Evolutionary conservation across 495 filamentous ascomycete species (phyloP).

Genomic region (Paragyromitra xinjiangensis): DNA sequence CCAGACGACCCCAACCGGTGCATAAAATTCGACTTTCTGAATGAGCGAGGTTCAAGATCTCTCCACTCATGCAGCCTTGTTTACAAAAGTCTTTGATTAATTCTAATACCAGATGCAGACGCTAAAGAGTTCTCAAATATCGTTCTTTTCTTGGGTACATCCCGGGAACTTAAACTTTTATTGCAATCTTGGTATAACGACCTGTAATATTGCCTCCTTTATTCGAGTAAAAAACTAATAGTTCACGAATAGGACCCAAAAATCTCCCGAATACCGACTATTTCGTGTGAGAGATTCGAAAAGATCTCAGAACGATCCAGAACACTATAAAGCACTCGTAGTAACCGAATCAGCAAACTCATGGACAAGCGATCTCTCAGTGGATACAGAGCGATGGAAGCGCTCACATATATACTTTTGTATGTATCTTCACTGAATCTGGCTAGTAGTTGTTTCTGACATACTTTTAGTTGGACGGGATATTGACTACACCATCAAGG

Average conservation of each 20-base stretch:
- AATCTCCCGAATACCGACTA: constrained; percentile 16
- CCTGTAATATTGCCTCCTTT: not conserved
- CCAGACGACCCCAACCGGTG: constrained; percentile 12
- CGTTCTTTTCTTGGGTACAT: not conserved
- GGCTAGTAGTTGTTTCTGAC: not conserved
- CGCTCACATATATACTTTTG: constrained; percentile 35
- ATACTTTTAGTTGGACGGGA: constrained; percentile 2
- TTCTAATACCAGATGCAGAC: not conserved
- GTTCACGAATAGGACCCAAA: not conserved
- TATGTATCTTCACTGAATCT: not conserved
- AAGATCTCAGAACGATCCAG: not conserved
- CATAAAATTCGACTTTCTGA: constrained; percentile 16
- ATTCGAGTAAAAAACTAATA: not conserved
- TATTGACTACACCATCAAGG: constrained; percentile 7
- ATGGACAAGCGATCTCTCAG: not conserved
- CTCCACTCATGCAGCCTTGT: not conserved
- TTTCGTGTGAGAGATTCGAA: constrained; percentile 21
- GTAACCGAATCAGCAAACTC: constrained; percentile 13
- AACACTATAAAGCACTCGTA: constrained; percentile 23
- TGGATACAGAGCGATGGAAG: constrained; percentile 9
- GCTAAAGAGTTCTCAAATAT: constrained; percentile 3
- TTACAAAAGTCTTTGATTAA: not conserved
- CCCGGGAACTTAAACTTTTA: not conserved
- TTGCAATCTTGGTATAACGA: constrained; percentile 20
- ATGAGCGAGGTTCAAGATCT: not conserved